Conservation (phyloP, 805 yeast species). For the Yamadazyma ubonensis region DNA sequence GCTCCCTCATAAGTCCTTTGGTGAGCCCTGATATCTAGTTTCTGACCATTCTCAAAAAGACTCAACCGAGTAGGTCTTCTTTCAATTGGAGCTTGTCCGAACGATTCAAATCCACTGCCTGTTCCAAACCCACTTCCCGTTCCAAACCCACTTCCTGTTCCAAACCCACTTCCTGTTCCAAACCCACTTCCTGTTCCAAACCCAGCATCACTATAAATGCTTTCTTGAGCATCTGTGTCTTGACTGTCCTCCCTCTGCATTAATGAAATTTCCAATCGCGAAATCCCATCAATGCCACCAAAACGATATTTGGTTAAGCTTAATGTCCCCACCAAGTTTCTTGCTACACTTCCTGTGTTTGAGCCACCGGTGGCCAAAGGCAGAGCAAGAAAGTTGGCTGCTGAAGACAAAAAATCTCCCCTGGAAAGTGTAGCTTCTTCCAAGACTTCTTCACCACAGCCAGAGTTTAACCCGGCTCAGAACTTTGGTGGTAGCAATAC, state of each 20-base stretch:
- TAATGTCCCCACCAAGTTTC: conserved; percentile 27
- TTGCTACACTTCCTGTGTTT: conserved; percentile 35
- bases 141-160: too few relatives aligned
- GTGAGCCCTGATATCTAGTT: conserved; percentile 61
- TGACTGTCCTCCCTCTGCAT: too few relatives aligned
- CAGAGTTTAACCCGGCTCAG: conserved; percentile 13
- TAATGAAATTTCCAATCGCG: too few relatives aligned
- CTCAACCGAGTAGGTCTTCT: conserved; percentile 35
- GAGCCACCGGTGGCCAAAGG: conserved; percentile 31
- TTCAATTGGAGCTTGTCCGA: conserved; percentile 1
- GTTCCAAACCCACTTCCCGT: neutral
- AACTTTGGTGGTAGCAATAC: conserved; percentile 4
- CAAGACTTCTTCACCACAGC: conserved; percentile 31
- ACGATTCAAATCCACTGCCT: neutral
- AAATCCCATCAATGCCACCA: conserved; percentile 16
- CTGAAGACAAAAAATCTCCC: conserved; percentile 26
- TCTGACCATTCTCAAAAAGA: conserved; percentile 38
- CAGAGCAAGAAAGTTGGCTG: conserved; percentile 30
- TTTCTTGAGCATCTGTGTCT: too few relatives aligned
- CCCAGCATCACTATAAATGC: too few relatives aligned
- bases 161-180: too few relatives aligned
- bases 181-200: too few relatives aligned
- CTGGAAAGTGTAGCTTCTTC: conserved; percentile 12
- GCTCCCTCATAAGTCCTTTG: conserved; percentile 88
- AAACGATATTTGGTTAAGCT: conserved; percentile 36